Evolutionary conservation across 2,329 filamentous ascomycete species (phyloP).

Genomic region (Calonectria hawksworthii): DNA sequence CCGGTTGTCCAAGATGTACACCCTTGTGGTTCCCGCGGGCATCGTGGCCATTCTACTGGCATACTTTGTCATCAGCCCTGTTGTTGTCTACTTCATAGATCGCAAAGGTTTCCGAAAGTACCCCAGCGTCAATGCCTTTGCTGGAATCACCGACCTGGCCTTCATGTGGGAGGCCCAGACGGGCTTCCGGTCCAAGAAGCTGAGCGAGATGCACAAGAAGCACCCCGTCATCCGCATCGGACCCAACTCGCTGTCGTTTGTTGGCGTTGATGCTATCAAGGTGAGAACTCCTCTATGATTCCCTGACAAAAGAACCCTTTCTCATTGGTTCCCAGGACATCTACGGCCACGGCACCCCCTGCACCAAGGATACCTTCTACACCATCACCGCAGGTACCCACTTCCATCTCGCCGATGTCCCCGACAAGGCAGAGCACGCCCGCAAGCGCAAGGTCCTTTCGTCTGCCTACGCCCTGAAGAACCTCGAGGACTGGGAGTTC

Average conservation of each 20-base stretch:
- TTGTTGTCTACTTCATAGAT: slow-evolving; percentile 50
- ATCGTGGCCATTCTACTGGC: slow-evolving; percentile 12
- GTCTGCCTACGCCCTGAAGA: slow-evolving; percentile 66
- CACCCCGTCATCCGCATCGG: slow-evolving; percentile 49
- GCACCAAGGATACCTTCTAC: slow-evolving; percentile 64
- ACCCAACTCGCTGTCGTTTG: slow-evolving; percentile 45
- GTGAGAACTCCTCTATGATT: not conserved
- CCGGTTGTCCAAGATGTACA: slow-evolving; percentile 32
- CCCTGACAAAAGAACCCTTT: not conserved
- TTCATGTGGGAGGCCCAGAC: slow-evolving; percentile 41
- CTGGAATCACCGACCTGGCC: slow-evolving; percentile 37
- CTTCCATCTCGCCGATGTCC: slow-evolving; percentile 65
- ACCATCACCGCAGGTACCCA: slow-evolving; percentile 60
- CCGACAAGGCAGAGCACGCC: slow-evolving; percentile 65
- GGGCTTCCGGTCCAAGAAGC: slow-evolving; percentile 59
- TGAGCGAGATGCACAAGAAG: slow-evolving; percentile 63
- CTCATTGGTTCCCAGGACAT: slow-evolving; percentile 45
- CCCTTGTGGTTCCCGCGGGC: slow-evolving; percentile 23
- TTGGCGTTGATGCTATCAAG: slow-evolving; percentile 39
- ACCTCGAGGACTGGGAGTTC: slow-evolving; percentile 67
- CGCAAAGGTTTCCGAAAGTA: slow-evolving; percentile 45
- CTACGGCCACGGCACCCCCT: slow-evolving; percentile 62
- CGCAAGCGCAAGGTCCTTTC: slow-evolving; percentile 65
- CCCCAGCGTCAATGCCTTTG: slow-evolving; percentile 39
- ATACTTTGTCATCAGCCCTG: slow-evolving; percentile 34